Evolutionary conservation across 2,329 filamentous ascomycete genomes (phyloP).

Genomic region (Hypoxylon sp.): DNA sequence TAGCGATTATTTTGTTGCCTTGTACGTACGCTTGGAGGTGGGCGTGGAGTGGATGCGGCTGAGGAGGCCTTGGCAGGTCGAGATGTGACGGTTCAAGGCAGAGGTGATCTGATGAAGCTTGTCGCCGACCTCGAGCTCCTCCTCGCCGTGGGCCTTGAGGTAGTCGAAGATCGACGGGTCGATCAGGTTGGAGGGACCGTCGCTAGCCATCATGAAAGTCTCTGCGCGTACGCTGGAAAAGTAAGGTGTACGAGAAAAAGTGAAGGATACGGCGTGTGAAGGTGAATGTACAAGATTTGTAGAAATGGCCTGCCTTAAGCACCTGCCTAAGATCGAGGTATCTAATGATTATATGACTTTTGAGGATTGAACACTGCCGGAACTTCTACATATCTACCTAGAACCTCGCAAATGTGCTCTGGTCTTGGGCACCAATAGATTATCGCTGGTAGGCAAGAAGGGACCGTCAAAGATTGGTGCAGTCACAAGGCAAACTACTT

Average conservation of each 20-base stretch:
- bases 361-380: no score
- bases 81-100: conserved; percentile 81
- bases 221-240: background rate
- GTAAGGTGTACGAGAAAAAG: conserved; percentile 8
- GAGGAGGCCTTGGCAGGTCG: conserved; percentile 81
- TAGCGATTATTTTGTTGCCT: background rate
- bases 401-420: no score
- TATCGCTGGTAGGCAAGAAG: no score
- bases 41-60: conserved; percentile 91
- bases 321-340: background rate
- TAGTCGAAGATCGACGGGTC: conserved; percentile 86
- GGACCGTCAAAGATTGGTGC: no score
- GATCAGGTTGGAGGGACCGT: conserved; percentile 61
- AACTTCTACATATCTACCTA: no score
- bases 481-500: no score
- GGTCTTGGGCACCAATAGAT: no score
- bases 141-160: conserved; percentile 88
- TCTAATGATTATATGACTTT: background rate
- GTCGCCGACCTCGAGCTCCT: conserved; percentile 83
- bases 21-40: conserved; percentile 59
- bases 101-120: conserved; percentile 83
- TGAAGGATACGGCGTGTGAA: background rate
- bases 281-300: conserved; percentile 10
- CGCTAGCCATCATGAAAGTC: conserved; percentile 38
- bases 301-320: no score